A percentile compares a stretch with the other conserved stretches of the same genome.
These are phyloP conservation scores for Colletotrichum chrysophilum DNA, from an alignment of 2,329 filamentous ascomycete genomes.

Conservation along the genomic window DNA sequence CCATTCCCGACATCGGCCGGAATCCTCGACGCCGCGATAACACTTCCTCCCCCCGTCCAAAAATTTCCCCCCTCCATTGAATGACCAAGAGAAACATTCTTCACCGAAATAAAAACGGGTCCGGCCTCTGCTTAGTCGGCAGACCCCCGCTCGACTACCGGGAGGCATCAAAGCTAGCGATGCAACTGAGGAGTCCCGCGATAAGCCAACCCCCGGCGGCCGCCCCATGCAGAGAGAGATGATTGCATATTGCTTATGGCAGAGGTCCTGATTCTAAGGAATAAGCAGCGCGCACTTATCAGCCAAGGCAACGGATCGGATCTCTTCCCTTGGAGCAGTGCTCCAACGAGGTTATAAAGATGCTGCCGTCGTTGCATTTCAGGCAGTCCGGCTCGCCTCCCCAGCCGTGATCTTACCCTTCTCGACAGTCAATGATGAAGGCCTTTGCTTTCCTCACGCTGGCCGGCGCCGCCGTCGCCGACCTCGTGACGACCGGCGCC, in stretches of 20 bases:
- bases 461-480: slow-evolving; percentile 18
- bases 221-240: not conserved
- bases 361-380: not conserved
- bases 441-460: slow-evolving; percentile 14
- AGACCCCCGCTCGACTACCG: not conserved
- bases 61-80: not conserved
- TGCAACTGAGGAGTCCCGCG: not conserved
- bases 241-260: slow-evolving; percentile 2
- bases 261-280: not conserved
- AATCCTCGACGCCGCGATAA: not conserved
- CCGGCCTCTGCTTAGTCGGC: not conserved
- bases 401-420: not conserved
- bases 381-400: not conserved
- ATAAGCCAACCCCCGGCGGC: not conserved
- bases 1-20: slow-evolving; percentile 1
- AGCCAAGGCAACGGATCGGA: not conserved
- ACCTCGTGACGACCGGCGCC: slow-evolving; percentile 33
- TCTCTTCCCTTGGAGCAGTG: not conserved
- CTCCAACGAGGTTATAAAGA: not conserved
- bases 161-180: not conserved
- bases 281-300: not conserved
- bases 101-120: not conserved
- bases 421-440: not conserved
- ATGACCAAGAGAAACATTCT: not conserved
- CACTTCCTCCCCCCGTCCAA: not conserved